Evolutionary conservation across 176 grass and related monocot genomes (phyloP).

Genomic region (Hsuehochloa calcarea): DNA sequence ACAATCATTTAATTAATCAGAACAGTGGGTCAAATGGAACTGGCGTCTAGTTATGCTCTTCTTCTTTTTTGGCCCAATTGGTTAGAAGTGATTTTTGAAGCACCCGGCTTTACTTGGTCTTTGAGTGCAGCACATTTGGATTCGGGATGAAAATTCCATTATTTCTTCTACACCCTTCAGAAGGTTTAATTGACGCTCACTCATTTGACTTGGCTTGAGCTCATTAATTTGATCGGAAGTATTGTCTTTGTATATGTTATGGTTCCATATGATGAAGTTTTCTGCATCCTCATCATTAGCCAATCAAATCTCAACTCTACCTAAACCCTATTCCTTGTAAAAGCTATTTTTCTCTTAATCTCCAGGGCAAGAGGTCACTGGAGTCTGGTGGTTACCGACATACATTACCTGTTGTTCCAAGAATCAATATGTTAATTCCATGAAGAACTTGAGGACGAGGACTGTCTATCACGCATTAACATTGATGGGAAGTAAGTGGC

Average conservation of each 20-base stretch:
- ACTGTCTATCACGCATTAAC: slow-evolving; percentile 68
- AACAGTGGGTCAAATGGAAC: background rate
- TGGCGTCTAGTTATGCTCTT: background rate
- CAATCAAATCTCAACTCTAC: background rate
- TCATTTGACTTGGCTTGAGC: background rate
- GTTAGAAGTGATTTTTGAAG: slow-evolving; percentile 53
- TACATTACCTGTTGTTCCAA: slow-evolving; percentile 25
- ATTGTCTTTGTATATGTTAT: background rate
- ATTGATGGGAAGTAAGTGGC: slow-evolving; percentile 18
- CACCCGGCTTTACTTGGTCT: slow-evolving; percentile 74
- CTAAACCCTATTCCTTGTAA: background rate
- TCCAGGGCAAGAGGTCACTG: slow-evolving; percentile 54
- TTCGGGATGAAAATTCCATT: slow-evolving; percentile 73
- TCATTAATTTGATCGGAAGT: background rate
- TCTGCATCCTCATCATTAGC: background rate
- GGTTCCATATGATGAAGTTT: background rate
- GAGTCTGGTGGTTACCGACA: slow-evolving; percentile 9
- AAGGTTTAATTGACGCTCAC: slow-evolving; percentile 45
- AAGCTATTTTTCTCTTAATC: background rate
- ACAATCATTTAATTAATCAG: background rate
- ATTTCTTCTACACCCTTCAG: slow-evolving; percentile 80
- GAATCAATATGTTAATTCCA: slow-evolving; percentile 65
- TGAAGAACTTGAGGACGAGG: slow-evolving; percentile 78
- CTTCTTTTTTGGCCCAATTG: background rate
- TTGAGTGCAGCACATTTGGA: slow-evolving; percentile 83